Conservation (phyloP, 306 rosid genomes). For the Alnus glutinosa region DNA sequence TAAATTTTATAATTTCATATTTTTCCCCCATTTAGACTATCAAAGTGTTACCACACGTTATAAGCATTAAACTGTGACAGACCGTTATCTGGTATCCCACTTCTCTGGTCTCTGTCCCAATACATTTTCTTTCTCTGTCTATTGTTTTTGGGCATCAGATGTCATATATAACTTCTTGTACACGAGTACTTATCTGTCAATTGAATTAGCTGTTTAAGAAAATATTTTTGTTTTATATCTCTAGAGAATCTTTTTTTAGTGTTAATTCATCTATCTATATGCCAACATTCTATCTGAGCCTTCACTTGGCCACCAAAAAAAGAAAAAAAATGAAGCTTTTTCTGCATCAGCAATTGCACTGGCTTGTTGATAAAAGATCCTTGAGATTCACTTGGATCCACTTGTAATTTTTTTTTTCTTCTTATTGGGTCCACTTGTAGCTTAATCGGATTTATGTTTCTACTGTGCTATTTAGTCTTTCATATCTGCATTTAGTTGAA, state of each 20-base stretch:
- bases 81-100: neutral
- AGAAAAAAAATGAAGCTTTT: neutral
- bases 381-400: neutral
- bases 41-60: neutral
- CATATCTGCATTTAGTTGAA: neutral
- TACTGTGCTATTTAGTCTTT: neutral
- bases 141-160: neutral
- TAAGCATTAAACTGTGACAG: neutral
- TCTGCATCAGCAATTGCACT: neutral
- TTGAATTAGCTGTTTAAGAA: neutral
- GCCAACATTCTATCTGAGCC: neutral
- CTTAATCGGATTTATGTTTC: neutral
- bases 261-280: neutral
- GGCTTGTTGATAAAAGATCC: neutral
- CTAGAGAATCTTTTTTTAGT: neutral
- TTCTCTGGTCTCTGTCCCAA: neutral
- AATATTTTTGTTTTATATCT: neutral
- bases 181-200: neutral
- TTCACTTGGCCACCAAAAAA: neutral
- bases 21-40: neutral
- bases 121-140: neutral
- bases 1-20: neutral
- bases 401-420: neutral
- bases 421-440: neutral
- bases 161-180: neutral